Evolutionary conservation across 129 eudicot genomes (phyloP), one percentile per base, ranked within the genome.

Genomic region (Tanacetum coccineum): DNA sequence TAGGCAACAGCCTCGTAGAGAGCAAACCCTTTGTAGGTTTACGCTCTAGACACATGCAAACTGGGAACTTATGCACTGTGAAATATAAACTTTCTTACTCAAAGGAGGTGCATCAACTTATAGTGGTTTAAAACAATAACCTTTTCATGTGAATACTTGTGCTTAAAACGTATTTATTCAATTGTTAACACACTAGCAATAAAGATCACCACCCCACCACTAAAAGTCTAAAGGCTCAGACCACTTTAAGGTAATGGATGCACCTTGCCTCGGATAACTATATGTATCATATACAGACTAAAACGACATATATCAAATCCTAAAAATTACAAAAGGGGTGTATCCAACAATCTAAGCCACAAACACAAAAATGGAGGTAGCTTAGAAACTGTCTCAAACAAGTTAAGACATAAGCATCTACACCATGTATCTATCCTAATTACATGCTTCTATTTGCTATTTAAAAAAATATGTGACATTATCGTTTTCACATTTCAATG

Each of bases 191-290:
- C 14, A 7, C 44, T 58, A 5, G 14, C 42, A 58, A 36, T 26
- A 21, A 15, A 26, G 18, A 19, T n/a, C n/a, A n/a, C n/a, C n/a
- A n/a, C n/a, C n/a, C n/a, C n/a, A n/a, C n/a, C n/a, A n/a, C n/a
- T n/a, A n/a, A n/a, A n/a, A n/a, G 25, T 21, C 20, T 59, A 26
- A 59, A 59, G 0, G 9, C 64, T 59, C 42, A 59, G 32, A 28
- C 32, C 32, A 20, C 13, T 12, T 19, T 54, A 26, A 54, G 30
- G 60, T 54, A 54, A 52, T n/a, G 60, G 60, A 22, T 19, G 32
- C 60, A 55, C 32, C 60, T 55, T 59, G 19, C 64, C 15, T 28
- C 45, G n/a, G n/a, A 4, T 28, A 59, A 59, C 64, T 59, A 59
- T 59, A 1, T 9, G 32, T 8, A 59, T 26, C 64, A 21, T 59